Conservation (phyloP, 164 flowering plant genomes). For the Stephania cephalantha region DNA sequence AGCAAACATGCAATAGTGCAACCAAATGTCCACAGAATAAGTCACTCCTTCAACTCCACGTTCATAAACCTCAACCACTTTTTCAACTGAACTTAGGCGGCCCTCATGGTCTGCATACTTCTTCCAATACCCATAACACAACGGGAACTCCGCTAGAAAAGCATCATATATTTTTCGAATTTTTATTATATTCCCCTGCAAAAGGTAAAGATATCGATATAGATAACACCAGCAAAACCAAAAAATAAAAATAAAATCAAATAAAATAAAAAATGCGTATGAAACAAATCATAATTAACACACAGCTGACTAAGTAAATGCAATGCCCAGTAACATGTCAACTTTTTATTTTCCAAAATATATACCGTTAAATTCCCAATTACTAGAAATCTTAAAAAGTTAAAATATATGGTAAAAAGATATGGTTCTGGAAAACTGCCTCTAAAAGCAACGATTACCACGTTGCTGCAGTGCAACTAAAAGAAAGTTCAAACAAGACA, state of each 20-base stretch:
- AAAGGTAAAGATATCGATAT: not conserved
- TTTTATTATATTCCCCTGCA: slow-evolving; percentile 71
- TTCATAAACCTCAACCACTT: slow-evolving; percentile 93
- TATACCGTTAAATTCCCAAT: too few species aligned
- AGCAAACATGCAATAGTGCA: slow-evolving; percentile 88
- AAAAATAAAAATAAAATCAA: not conserved
- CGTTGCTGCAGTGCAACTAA: too few species aligned
- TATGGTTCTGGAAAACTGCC: too few species aligned
- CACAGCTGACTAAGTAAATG: too few species aligned
- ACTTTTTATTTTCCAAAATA: too few species aligned
- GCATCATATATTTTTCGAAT: slow-evolving; percentile 86
- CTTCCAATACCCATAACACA: slow-evolving; percentile 99
- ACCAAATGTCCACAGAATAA: slow-evolving; percentile 97
- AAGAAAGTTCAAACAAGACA: too few species aligned
- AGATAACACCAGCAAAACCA: not conserved
- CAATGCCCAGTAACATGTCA: too few species aligned
- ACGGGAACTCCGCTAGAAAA: slow-evolving; percentile 88
- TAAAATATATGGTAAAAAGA: too few species aligned
- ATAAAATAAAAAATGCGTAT: not conserved
- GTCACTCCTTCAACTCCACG: slow-evolving; percentile 93
- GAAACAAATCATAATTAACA: too few species aligned
- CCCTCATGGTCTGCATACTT: slow-evolving; percentile 99
- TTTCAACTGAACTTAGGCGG: slow-evolving; percentile 65
- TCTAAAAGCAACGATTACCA: too few species aligned
- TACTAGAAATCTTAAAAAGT: too few species aligned